Evolutionary conservation across 2,329 filamentous ascomycete genomes (phyloP).

Genomic region (Hypoxylon sp.): DNA sequence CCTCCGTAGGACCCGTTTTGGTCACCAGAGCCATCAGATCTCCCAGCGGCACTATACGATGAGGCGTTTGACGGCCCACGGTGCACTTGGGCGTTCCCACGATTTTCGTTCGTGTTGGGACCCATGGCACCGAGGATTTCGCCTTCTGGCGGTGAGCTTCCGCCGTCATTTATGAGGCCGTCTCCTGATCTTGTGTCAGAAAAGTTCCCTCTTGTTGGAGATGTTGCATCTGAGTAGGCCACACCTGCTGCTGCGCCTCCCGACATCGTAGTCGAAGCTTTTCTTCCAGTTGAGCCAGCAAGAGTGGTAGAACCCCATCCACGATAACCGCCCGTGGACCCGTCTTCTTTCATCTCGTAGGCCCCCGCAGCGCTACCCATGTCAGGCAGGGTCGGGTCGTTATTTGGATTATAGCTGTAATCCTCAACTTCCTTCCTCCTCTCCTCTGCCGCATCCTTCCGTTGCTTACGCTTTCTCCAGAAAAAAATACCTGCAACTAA

Average conservation of each 20-base stretch:
- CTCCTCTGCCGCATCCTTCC: constrained; percentile 87
- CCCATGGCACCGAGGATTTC: constrained; percentile 89
- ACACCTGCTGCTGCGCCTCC: constrained; percentile 75
- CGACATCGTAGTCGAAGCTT: constrained; percentile 90
- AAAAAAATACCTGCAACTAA: constrained; percentile 83
- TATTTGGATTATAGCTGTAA: constrained; percentile 98
- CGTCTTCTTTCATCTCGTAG: constrained; percentile 84
- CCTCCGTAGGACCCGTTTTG: constrained; percentile 64
- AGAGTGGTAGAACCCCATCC: constrained; percentile 90
- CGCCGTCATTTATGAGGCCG: constrained; percentile 68
- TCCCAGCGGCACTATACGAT: constrained; percentile 88
- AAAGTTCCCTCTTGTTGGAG: constrained; percentile 74
- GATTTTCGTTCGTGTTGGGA: constrained; percentile 76
- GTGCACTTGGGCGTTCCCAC: constrained; percentile 77
- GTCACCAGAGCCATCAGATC: constrained; percentile 77
- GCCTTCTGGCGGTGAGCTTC: constrained; percentile 73
- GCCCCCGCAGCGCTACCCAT: constrained; percentile 66
- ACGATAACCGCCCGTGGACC: constrained; percentile 80
- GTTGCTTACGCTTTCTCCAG: constrained; percentile 90
- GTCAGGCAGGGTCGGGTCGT: constrained; percentile 81
- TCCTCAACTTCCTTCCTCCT: constrained; percentile 97
- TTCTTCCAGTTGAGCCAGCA: constrained; percentile 78
- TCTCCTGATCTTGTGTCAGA: constrained; percentile 81
- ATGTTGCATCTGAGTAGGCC: constrained; percentile 81
- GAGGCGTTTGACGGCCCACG: constrained; percentile 96